These are phyloP conservation scores for Aspergillus udagawae DNA, from an alignment of 2,329 filamentous ascomycete genomes.

Conservation along the genomic window DNA sequence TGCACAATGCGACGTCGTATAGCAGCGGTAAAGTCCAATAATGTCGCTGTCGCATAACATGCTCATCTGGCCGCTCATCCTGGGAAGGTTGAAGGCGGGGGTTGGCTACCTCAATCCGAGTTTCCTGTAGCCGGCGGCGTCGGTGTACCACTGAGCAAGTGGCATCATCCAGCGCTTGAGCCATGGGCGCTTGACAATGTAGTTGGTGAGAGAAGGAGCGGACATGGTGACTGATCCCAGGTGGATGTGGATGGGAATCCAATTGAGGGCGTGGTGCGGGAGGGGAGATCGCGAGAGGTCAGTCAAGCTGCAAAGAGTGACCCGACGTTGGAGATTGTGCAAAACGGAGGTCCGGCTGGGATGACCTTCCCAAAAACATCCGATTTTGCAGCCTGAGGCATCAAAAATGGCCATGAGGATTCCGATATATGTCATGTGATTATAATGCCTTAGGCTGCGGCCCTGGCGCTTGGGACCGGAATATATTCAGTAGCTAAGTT, in stretches of 20 bases:
- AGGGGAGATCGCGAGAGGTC: constrained; percentile 19
- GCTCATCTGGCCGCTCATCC: constrained; percentile 9
- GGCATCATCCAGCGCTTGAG: constrained; percentile 75
- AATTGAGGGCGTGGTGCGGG: constrained; percentile 32
- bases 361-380: constrained; percentile 28
- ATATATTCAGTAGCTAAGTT: constrained; percentile 4
- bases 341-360: constrained; percentile 34
- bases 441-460: constrained; percentile 21
- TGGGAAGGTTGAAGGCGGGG: constrained; percentile 12
- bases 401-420: not conserved
- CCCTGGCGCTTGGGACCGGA: constrained; percentile 9
- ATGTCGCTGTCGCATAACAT: not conserved
- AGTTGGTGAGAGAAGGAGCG: constrained; percentile 68
- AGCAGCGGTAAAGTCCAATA: not conserved
- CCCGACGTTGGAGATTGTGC: constrained; percentile 39
- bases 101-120: constrained; percentile 75
- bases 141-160: constrained; percentile 80
- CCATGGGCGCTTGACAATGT: constrained; percentile 80
- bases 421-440: constrained; percentile 21
- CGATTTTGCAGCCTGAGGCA: constrained; percentile 17
- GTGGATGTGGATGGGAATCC: constrained; percentile 12
- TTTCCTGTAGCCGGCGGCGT: constrained; percentile 88
- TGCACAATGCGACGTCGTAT: not conserved
- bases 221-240: constrained; percentile 55
- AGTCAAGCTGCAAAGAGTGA: constrained; percentile 33